Percentiles rank a stretch among this genome's conserved stretches.
Evolutionary conservation across 1,139 yeast genomes (phyloP).

Genomic region (Yamadazyma siamensis): DNA sequence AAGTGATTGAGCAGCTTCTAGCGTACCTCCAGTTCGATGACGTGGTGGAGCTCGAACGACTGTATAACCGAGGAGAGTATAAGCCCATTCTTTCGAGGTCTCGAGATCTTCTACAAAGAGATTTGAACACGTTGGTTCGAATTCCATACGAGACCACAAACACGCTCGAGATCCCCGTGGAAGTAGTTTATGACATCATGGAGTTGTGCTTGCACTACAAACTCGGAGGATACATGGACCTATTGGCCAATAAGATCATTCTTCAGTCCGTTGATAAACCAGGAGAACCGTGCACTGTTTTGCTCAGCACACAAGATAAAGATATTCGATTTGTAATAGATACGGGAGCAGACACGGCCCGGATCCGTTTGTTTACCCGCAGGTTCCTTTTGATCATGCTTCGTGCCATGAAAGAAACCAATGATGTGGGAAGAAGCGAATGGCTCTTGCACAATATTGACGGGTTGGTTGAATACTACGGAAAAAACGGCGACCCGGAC

Average conservation of each 20-base stretch:
- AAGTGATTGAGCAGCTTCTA: conserved; percentile 23
- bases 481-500: background rate
- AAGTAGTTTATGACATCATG: conserved; percentile 26
- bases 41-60: conserved; percentile 27
- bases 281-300: conserved; percentile 4
- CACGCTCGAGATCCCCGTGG: conserved; percentile 16
- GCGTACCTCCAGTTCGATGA: conserved; percentile 29
- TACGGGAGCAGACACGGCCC: conserved; percentile 4
- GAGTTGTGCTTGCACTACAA: conserved; percentile 26
- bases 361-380: conserved; percentile 20
- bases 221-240: conserved; percentile 30
- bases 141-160: conserved; percentile 12
- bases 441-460: conserved; percentile 41
- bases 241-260: conserved; percentile 32
- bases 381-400: conserved; percentile 24
- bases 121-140: conserved; percentile 8
- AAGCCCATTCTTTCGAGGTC: conserved; percentile 28
- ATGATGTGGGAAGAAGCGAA: conserved; percentile 36
- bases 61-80: conserved; percentile 18
- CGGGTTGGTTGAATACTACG: conserved; percentile 17
- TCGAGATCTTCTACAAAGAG: conserved; percentile 18
- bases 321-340: conserved; percentile 10
- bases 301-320: conserved; percentile 10
- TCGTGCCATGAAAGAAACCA: conserved; percentile 23
- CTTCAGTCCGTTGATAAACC: conserved; percentile 20